phyloP scores from a whole-genome alignment of 1,284 basidiomycete genomes.

The Mixia osmundae region DNA sequence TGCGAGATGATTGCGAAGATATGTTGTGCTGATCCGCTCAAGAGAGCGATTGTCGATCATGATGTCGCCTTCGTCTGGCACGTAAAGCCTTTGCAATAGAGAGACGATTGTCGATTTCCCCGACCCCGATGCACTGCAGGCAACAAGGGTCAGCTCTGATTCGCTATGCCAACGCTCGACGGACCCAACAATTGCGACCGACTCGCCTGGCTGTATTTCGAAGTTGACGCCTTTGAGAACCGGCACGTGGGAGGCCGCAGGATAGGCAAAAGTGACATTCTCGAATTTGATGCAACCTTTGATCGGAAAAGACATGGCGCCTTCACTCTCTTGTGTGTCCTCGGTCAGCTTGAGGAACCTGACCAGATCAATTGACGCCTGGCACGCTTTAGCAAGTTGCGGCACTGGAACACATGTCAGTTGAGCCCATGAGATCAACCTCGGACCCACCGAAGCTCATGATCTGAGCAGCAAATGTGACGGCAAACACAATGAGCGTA shows the following conservation, averaged over 20 bases:
- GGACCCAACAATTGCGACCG: conserved; percentile 53
- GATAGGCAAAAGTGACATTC: conserved; percentile 62
- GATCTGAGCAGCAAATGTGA: conserved; percentile 71
- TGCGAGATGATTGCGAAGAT: conserved; percentile 56
- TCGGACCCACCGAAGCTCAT: conserved; percentile 55
- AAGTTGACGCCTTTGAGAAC: conserved; percentile 58
- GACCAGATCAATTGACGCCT: conserved; percentile 51
- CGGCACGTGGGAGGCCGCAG: conserved; percentile 47
- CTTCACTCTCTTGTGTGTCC: conserved; percentile 41
- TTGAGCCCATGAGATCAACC: not conserved
- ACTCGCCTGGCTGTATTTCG: conserved; percentile 46
- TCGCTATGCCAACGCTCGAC: not conserved
- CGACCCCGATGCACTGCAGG: conserved; percentile 42
- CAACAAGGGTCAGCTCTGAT: not conserved
- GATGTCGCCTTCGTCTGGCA: conserved; percentile 41
- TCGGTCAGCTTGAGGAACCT: conserved; percentile 35
- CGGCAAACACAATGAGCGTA: conserved; percentile 74
- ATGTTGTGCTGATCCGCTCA: conserved; percentile 35
- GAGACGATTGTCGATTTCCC: conserved; percentile 71
- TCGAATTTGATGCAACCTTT: conserved; percentile 46
- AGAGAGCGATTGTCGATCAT: conserved; percentile 34
- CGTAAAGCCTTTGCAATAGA: conserved; percentile 63
- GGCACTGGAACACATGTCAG: not conserved
- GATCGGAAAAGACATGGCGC: conserved; percentile 35
- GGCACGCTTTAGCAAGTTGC: conserved; percentile 5